phyloP scores from a whole-genome alignment of 2,329 filamentous ascomycete species.

The Colletotrichum chlorophyti region DNA sequence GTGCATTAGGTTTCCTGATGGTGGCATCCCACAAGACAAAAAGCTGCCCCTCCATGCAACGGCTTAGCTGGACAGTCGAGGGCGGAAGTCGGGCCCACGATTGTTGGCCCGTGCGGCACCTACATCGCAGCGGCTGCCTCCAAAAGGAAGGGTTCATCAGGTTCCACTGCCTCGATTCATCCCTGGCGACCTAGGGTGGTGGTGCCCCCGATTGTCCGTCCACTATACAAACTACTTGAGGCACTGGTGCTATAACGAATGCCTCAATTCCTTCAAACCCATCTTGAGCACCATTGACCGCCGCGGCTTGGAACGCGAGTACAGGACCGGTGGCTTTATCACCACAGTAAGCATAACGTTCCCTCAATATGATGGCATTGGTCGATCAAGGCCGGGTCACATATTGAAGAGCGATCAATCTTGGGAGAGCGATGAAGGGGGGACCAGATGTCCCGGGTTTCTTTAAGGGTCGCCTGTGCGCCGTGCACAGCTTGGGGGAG shows the following conservation, averaged over 20 bases:
- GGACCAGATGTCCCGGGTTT: background rate
- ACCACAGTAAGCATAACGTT: too few species aligned
- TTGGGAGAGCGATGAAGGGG: background rate
- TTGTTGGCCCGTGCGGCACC: slow-evolving; percentile 18
- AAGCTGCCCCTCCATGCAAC: slow-evolving; percentile 1
- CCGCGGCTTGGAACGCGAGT: too few species aligned
- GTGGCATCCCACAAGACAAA: slow-evolving; percentile 10
- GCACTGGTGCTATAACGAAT: too few species aligned
- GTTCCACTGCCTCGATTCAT: slow-evolving; percentile 13
- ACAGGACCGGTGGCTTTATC: too few species aligned
- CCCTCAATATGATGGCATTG: too few species aligned
- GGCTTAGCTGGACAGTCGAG: background rate
- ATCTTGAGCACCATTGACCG: too few species aligned
- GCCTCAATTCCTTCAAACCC: too few species aligned
- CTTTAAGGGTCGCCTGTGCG: slow-evolving; percentile 20
- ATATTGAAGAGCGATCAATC: slow-evolving; percentile 4
- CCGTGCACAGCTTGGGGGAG: slow-evolving; percentile 22
- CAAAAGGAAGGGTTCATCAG: background rate
- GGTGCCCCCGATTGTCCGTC: slow-evolving; percentile 3
- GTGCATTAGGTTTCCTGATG: slow-evolving; percentile 22
- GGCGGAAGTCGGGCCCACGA: too few species aligned
- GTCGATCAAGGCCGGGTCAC: background rate
- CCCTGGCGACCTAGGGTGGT: too few species aligned
- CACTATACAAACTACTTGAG: too few species aligned
- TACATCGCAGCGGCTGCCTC: slow-evolving; percentile 11